phyloP scores from a whole-genome alignment of 2,329 filamentous ascomycete genomes.

The Elsinoe batatas region DNA sequence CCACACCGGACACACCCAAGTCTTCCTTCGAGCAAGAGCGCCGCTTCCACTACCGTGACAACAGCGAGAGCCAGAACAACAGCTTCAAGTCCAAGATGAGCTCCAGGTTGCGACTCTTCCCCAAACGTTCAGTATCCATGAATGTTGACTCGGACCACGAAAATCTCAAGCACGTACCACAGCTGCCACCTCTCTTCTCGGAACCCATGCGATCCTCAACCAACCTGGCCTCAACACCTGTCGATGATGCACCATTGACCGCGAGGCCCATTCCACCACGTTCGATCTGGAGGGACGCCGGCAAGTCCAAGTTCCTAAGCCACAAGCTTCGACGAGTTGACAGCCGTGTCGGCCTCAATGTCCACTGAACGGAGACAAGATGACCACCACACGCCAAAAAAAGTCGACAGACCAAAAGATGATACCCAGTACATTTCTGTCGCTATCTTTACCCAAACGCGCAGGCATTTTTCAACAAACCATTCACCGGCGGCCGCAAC shows the following conservation, averaged over 20 bases:
- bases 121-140: constrained; percentile 4
- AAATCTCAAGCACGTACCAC: constrained; percentile 1
- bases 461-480: constrained; percentile 6
- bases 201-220: constrained; percentile 1
- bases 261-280: constrained; percentile 1
- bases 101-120: constrained; percentile 8
- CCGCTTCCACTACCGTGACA: constrained; percentile 3
- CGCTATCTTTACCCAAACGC: constrained; percentile 2
- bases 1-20: constrained; percentile 9
- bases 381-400: background rate
- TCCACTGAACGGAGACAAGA: background rate
- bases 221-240: background rate
- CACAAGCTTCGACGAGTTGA: constrained; percentile 11
- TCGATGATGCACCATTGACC: background rate
- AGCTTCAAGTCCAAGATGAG: constrained; percentile 7
- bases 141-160: background rate
- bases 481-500: background rate
- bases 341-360: constrained; percentile 11
- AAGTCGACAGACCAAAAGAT: background rate
- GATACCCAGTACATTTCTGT: constrained; percentile 8
- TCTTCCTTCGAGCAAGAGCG: constrained; percentile 11
- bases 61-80: constrained; percentile 1
- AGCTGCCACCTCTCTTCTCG: constrained; percentile 7
- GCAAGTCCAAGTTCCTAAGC: constrained; percentile 8
- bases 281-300: constrained; percentile 12